Evolutionary conservation across 139 green algal species (phyloP), one percentile per base, ranked within the genome.

Genomic region (Trebouxia sp.): DNA sequence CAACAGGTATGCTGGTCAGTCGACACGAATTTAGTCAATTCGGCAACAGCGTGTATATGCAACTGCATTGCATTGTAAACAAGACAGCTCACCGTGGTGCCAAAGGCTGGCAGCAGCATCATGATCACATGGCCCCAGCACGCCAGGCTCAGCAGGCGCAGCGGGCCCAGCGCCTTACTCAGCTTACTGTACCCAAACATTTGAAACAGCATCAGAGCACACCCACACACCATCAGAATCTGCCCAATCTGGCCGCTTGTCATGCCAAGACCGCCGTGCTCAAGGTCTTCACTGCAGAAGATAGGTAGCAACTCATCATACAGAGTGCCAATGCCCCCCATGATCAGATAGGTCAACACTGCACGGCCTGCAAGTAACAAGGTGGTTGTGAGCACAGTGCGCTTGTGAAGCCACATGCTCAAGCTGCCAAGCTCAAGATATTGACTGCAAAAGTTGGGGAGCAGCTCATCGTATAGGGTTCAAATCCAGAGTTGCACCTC

Each of bases 111-210:
- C 62, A 72, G 62, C 32, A 72, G 62, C 62, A 72, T 72, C 62
- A 72, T 72, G 10, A 72, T 1, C 62, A 72, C 62, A 72, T 72
- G 62, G 62, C 62, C 62, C 62, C 62, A 72, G 32, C 62, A 72
- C 12, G 62, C 62, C 26, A 45, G 37, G 15, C 62, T 72, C 62
- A 72, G 32, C 62, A 72, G 62, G 62, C 62, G 62, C 1, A 72
- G 62, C 35, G 62, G 62, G 3, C 62, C 62, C 62, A 72, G 62
- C 62, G 62, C 62, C 62, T 72, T 72, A 24, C 62, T 72, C 32
- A 72, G 32, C 62, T n/a, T 42, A 35, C 62, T 72, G 62, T 72
- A 72, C 28, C 62, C 62, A 72, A 72, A 72, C 62, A 72, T 72
- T 35, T 72, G 62, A 15, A 72, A 72, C 62, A 72, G 32, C 62